Percentiles rank a stretch among this genome's conserved stretches.
phyloP scores from a whole-genome alignment of 2,329 filamentous ascomycete species.

The Rutstroemia sp. region DNA sequence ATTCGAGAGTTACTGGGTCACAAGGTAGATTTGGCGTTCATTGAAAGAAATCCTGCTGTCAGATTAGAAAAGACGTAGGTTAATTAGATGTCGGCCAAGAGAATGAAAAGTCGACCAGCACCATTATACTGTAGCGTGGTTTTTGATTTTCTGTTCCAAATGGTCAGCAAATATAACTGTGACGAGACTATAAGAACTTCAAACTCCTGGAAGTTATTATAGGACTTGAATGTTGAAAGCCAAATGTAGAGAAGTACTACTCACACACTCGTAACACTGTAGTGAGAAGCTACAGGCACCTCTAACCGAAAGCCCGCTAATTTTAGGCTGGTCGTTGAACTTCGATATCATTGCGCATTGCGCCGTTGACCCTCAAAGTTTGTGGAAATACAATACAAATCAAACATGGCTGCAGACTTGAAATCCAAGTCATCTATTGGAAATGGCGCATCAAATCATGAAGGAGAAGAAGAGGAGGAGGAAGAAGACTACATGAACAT shows the following conservation, averaged over 20 bases:
- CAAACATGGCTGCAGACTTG: too few species aligned
- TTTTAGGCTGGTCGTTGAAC: background rate
- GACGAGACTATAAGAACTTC: background rate
- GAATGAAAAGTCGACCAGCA: background rate
- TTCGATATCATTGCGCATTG: too few species aligned
- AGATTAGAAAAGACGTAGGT: slow-evolving; percentile 45
- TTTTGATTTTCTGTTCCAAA: background rate
- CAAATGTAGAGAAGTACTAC: too few species aligned
- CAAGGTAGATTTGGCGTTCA: slow-evolving; percentile 90
- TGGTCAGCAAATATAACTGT: background rate
- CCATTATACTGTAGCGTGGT: background rate
- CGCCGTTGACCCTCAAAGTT: too few species aligned
- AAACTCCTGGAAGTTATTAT: too few species aligned
- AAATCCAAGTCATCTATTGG: background rate
- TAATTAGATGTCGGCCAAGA: background rate
- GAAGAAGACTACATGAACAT: slow-evolving; percentile 98
- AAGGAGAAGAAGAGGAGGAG: slow-evolving; percentile 46
- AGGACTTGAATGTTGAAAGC: too few species aligned
- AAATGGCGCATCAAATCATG: background rate
- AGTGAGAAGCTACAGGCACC: too few species aligned
- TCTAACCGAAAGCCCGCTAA: background rate
- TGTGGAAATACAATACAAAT: too few species aligned
- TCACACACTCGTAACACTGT: too few species aligned
- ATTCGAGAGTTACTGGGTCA: slow-evolving; percentile 58
- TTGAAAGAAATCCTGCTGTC: slow-evolving; percentile 85